phyloP scores from a whole-genome alignment of 192 early-diverging fungal genomes.

The Coemansia sp. region DNA sequence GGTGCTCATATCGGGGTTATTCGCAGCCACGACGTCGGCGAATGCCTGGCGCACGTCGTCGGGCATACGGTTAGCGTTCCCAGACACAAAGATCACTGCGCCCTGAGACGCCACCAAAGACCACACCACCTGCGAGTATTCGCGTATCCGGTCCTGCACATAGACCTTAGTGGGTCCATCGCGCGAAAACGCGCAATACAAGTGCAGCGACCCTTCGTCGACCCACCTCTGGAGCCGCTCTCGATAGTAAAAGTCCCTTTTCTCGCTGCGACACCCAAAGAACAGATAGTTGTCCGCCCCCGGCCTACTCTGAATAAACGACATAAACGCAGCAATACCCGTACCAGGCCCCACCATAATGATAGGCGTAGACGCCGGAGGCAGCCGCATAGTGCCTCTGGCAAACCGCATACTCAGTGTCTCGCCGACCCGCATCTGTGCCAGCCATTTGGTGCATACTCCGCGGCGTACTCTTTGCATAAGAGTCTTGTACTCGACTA shows the following conservation, averaged over 20 bases:
- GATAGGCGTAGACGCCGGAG: slow-evolving; percentile 50
- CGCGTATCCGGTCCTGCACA: slow-evolving; percentile 41
- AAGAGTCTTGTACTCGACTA: slow-evolving; percentile 84
- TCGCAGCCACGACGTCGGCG: slow-evolving; percentile 11
- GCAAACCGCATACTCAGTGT: slow-evolving; percentile 54
- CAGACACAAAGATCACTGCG: slow-evolving; percentile 73
- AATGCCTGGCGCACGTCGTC: slow-evolving; percentile 41
- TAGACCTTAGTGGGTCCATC: slow-evolving; percentile 60
- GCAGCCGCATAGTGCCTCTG: slow-evolving; percentile 67
- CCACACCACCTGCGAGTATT: slow-evolving; percentile 55
- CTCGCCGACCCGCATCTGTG: slow-evolving; percentile 20
- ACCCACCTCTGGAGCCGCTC: slow-evolving; percentile 63
- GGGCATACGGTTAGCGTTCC: slow-evolving; percentile 53
- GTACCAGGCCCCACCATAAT: slow-evolving; percentile 88
- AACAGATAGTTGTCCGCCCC: slow-evolving; percentile 67
- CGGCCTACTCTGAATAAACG: slow-evolving; percentile 65
- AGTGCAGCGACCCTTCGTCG: slow-evolving; percentile 51
- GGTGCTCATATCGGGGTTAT: not conserved
- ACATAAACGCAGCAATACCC: slow-evolving; percentile 89
- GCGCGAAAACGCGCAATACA: slow-evolving; percentile 84
- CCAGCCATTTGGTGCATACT: slow-evolving; percentile 81
- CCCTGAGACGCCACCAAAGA: slow-evolving; percentile 56
- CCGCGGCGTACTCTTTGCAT: slow-evolving; percentile 73
- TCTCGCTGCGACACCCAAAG: slow-evolving; percentile 75
- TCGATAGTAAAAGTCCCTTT: slow-evolving; percentile 75